Evolutionary conservation across 495 filamentous ascomycete species (phyloP).

Genomic region (Neohortaea acidophila): DNA sequence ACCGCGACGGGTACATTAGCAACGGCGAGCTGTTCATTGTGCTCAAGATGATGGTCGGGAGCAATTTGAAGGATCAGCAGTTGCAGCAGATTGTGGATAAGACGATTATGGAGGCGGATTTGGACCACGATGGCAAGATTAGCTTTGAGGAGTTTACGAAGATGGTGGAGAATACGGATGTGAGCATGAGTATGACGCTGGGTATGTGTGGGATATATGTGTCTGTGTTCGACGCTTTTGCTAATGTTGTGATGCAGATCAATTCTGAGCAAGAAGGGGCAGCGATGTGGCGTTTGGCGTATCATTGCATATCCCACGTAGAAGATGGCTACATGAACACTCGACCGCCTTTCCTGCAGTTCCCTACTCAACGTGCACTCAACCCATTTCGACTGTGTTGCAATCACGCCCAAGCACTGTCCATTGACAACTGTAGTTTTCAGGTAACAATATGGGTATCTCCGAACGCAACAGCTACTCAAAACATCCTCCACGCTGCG

Average conservation of each 20-base stretch:
- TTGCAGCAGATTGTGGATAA: constrained; percentile 98
- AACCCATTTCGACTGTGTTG: too few relatives aligned
- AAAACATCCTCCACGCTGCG: too few relatives aligned
- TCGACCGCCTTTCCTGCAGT: too few relatives aligned
- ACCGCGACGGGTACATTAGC: constrained; percentile 95
- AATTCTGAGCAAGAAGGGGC: constrained; percentile 1
- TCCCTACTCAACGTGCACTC: too few relatives aligned
- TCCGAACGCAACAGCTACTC: too few relatives aligned
- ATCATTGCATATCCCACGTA: too few relatives aligned
- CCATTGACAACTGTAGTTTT: too few relatives aligned
- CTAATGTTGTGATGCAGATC: not conserved
- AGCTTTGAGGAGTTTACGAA: constrained; percentile 97
- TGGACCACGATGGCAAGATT: constrained; percentile 92
- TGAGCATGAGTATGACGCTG: constrained; percentile 96
- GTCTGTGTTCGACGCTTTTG: too few relatives aligned
- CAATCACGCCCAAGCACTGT: too few relatives aligned
- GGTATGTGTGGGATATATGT: too few relatives aligned
- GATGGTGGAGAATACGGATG: constrained; percentile 97
- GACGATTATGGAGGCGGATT: constrained; percentile 99
- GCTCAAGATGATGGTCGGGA: constrained; percentile 99
- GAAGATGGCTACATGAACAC: too few relatives aligned
- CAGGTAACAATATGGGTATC: too few relatives aligned
- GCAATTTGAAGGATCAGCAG: constrained; percentile 97
- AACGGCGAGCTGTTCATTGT: constrained; percentile 99
- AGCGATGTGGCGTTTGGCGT: not conserved